A percentile compares a stretch with the other conserved stretches of the same genome.
Conservation (phyloP, 1,284 basidiomycete species). For the Gymnopus androsaceus region DNA sequence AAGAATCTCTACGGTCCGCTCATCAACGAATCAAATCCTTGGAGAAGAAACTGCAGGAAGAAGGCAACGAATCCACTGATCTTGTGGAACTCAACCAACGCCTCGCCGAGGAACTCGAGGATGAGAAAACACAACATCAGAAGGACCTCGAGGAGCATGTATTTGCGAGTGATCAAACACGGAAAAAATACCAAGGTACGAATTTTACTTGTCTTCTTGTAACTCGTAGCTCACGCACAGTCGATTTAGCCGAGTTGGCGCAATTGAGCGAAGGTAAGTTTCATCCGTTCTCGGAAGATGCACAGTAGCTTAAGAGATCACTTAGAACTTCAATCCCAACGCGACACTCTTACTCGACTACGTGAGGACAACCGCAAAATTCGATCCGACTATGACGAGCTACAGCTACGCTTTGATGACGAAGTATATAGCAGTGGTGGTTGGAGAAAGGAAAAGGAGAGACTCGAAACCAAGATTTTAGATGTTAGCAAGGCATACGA, state of each 20-base stretch:
- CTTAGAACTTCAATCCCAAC: conserved; percentile 72
- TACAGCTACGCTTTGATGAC: conserved; percentile 75
- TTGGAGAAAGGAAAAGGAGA: conserved; percentile 87
- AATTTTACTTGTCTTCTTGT: conserved; percentile 1
- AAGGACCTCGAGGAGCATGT: conserved; percentile 78
- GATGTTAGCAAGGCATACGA: conserved; percentile 81
- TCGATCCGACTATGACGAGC: conserved; percentile 75
- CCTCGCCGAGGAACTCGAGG: conserved; percentile 72
- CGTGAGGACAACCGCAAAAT: conserved; percentile 81
- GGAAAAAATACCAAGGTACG: conserved; percentile 81
- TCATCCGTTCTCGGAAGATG: background rate
- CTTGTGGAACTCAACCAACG: conserved; percentile 63
- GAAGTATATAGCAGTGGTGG: conserved; percentile 76
- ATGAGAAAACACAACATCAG: conserved; percentile 74
- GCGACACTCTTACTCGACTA: conserved; percentile 71
- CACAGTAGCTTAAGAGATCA: conserved; percentile 12
- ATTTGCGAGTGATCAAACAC: conserved; percentile 74
- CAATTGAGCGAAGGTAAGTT: conserved; percentile 72
- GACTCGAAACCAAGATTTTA: conserved; percentile 77
- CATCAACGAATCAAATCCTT: conserved; percentile 63
- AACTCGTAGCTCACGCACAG: conserved; percentile 14
- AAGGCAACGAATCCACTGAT: conserved; percentile 68
- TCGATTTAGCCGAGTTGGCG: conserved; percentile 62
- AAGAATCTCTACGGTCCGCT: conserved; percentile 52
- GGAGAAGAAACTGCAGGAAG: conserved; percentile 67